Conservation (phyloP, 495 filamentous ascomycete species). For the Tuber microsphaerosporum region DNA sequence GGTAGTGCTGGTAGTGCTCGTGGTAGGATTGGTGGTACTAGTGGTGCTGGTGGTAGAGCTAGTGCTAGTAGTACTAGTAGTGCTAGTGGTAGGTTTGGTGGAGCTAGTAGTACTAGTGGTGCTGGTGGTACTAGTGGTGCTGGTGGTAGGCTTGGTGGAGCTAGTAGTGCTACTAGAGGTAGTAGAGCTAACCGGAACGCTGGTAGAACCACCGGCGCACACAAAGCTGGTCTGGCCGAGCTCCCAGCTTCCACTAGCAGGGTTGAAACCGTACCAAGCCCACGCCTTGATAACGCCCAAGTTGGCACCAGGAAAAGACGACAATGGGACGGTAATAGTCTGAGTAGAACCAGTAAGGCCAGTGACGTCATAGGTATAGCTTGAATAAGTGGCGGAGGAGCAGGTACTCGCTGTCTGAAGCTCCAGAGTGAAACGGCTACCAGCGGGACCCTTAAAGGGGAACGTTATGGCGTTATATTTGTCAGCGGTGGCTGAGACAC, state of each 20-base stretch:
- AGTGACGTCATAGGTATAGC: constrained; percentile 46
- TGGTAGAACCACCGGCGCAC: constrained; percentile 42
- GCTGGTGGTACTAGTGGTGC: background rate
- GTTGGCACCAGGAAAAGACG: constrained; percentile 50
- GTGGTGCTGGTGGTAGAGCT: constrained; percentile 25
- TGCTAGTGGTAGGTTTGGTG: constrained; percentile 14
- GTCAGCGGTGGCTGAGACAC: constrained; percentile 46
- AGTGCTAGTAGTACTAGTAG: constrained; percentile 32
- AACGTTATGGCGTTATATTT: constrained; percentile 53
- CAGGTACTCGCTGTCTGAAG: constrained; percentile 51
- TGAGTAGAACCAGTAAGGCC: constrained; percentile 51
- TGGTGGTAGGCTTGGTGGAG: constrained; percentile 12
- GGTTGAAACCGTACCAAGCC: constrained; percentile 50
- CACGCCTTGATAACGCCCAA: constrained; percentile 49
- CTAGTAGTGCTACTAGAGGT: constrained; percentile 20
- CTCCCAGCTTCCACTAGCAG: constrained; percentile 46
- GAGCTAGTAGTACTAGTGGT: constrained; percentile 24
- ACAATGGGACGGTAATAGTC: constrained; percentile 51
- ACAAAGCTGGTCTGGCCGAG: constrained; percentile 51
- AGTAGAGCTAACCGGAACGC: background rate
- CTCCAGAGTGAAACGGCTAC: constrained; percentile 48
- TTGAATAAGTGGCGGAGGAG: constrained; percentile 45
- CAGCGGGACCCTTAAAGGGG: constrained; percentile 51
- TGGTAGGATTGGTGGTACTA: constrained; percentile 18
- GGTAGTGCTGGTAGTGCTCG: constrained; percentile 21